Evolutionary conservation across 768 basidiomycete genomes (phyloP), one percentile per base, ranked within the genome.

Genomic region (Mycena crocata): DNA sequence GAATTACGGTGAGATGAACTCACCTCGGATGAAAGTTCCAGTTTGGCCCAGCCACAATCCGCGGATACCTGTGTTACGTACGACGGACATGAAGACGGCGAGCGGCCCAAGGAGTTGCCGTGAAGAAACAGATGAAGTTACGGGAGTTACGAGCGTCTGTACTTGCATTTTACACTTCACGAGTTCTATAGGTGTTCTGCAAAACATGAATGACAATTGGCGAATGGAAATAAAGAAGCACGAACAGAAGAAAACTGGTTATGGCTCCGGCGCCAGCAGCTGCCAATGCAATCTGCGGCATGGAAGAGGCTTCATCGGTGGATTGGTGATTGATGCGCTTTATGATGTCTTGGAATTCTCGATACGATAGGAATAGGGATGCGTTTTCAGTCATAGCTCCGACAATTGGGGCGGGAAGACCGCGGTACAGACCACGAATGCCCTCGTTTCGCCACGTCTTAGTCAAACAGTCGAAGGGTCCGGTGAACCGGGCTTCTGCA

Each of bases 331-430:
- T 81, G 61, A 74, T 73, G 31, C 71, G 72, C 48, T 89, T 88
- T 35, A 93, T 86, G 48, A 82, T 70, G 71, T 83, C 85, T 77
- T 95, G 91, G n/a, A 90, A 80, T 76, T 94, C 90, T 64, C 88
- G 89, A 76, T 98, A 98, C 7, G 92, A 83, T 49, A 98, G 80
- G 81, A 99, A 99, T 37, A 98, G 83, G 1, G 88, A 85, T 2
- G 97, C 97, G 69, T 96, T 98, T 79, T 99, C 96, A 1, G 88
- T 90, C 90, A 97, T 97, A 30, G 97, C 94, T 6, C 95, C 97
- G 0, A 92, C 89, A 32, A 99, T 84, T 0, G 97, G 97, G 44
- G 95, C 94, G n/a, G 96, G 95, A 4, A 98, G 83, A 19, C 97
- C 96, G 57, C 96, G 83, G 79, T 98, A 99, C 26, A 99, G 81